These are phyloP conservation scores for Mycena capillaripes DNA, from an alignment of 768 basidiomycete genomes.

Conservation along the genomic window DNA sequence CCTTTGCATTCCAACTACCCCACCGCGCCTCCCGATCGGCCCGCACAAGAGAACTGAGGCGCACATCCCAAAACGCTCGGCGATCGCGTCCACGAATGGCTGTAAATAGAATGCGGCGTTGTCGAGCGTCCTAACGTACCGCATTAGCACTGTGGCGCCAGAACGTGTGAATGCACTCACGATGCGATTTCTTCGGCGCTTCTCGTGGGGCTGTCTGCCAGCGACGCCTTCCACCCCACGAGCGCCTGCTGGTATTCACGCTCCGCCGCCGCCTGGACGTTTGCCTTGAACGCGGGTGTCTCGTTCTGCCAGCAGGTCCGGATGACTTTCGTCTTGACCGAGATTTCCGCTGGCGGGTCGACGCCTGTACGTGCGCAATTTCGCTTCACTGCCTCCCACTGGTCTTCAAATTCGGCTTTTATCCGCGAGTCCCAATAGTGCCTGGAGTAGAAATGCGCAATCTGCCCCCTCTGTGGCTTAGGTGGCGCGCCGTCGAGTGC, in stretches of 20 bases:
- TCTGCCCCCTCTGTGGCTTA: not conserved
- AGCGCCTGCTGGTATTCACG: not conserved
- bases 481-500: not conserved
- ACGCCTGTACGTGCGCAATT: not conserved
- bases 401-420: not conserved
- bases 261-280: not conserved
- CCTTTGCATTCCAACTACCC: not conserved
- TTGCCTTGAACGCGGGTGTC: not conserved
- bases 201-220: constrained; percentile 5
- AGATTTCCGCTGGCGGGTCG: not conserved
- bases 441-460: not conserved
- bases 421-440: not conserved
- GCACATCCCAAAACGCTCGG: constrained; percentile 9
- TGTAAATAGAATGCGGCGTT: constrained; percentile 3
- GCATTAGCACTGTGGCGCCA: not conserved
- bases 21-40: constrained; percentile 1
- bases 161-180: not conserved
- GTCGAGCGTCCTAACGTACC: not conserved
- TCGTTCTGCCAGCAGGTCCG: not conserved
- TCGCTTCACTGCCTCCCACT: not conserved
- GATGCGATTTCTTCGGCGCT: not conserved
- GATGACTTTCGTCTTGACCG: not conserved
- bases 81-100: not conserved
- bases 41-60: not conserved
- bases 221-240: not conserved